phyloP scores from a whole-genome alignment of 768 basidiomycete species.

The Lepiota venenata region DNA sequence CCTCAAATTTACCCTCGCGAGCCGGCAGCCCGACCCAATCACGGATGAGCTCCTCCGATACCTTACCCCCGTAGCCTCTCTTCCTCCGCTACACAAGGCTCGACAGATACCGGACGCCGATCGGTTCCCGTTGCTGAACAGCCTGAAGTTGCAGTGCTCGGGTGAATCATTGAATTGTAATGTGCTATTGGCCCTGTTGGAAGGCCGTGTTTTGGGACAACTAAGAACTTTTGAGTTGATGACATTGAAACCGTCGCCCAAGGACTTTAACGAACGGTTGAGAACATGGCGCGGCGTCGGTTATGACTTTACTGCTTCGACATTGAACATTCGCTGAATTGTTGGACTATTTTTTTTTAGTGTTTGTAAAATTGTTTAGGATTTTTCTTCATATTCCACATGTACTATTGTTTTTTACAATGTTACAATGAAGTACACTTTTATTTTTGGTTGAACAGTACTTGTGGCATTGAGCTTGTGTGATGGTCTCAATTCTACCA shows the following conservation, averaged over 20 bases:
- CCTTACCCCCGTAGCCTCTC: conserved; percentile 12
- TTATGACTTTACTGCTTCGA: background rate
- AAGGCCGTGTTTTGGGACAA: conserved; percentile 6
- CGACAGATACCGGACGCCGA: background rate
- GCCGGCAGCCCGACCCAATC: conserved; percentile 31
- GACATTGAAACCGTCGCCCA: conserved; percentile 4
- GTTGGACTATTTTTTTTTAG: background rate
- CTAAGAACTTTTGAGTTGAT: conserved; percentile 3
- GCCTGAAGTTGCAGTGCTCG: conserved; percentile 29
- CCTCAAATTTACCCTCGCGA: conserved; percentile 32
- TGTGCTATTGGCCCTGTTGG: conserved; percentile 26
- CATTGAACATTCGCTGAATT: conserved; percentile 6
- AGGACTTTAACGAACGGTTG: conserved; percentile 4
- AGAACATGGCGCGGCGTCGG: background rate
- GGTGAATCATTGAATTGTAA: conserved; percentile 27
- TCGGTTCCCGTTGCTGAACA: background rate
- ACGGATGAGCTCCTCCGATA: conserved; percentile 28
- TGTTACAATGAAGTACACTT: background rate
- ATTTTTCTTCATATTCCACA: background rate
- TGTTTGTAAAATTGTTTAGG: no score
- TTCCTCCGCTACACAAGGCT: background rate
- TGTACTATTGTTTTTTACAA: background rate
- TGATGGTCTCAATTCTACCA: no score
- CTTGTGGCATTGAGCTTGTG: background rate
- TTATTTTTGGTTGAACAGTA: background rate